Evolutionary conservation across 169 alveolate genomes (phyloP).

Genomic region (Plasmodium cynomolgi): DNA sequence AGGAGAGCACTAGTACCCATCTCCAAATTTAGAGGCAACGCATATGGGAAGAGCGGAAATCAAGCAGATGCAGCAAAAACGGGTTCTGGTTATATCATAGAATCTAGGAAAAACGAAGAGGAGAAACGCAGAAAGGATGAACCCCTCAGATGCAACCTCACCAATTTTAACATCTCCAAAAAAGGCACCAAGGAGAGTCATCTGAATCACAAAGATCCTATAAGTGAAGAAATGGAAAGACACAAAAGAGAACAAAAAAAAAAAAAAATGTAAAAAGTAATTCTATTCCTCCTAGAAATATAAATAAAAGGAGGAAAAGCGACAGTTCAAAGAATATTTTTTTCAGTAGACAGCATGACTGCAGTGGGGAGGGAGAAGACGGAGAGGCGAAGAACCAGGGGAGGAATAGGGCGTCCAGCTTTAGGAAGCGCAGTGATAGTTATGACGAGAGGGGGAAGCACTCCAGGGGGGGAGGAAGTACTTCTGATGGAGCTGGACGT

Average conservation of each 20-base stretch:
- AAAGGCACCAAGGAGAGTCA: background rate
- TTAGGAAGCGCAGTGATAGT: constrained; percentile 11
- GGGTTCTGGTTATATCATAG: background rate
- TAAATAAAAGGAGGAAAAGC: background rate
- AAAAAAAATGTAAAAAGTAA: constrained; percentile 42
- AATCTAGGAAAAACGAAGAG: background rate
- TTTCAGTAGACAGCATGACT: background rate
- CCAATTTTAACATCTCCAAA: background rate
- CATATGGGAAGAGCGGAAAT: background rate
- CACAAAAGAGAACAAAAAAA: constrained; percentile 15
- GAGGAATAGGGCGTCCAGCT: background rate
- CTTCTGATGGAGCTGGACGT: background rate
- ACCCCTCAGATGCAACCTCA: background rate
- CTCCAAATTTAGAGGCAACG: background rate
- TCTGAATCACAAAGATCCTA: constrained; percentile 4
- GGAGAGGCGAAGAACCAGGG: background rate
- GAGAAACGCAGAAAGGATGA: background rate
- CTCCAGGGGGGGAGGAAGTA: background rate
- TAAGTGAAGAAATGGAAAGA: constrained; percentile 66
- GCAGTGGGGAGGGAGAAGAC: background rate
- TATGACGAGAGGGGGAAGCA: constrained; percentile 7
- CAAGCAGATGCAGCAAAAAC: background rate
- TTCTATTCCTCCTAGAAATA: constrained; percentile 54
- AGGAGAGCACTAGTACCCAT: background rate
- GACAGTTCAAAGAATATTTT: background rate